Base-by-base conservation (phyloP, 306 rosid species). In the Malus sylvestris region DNA sequence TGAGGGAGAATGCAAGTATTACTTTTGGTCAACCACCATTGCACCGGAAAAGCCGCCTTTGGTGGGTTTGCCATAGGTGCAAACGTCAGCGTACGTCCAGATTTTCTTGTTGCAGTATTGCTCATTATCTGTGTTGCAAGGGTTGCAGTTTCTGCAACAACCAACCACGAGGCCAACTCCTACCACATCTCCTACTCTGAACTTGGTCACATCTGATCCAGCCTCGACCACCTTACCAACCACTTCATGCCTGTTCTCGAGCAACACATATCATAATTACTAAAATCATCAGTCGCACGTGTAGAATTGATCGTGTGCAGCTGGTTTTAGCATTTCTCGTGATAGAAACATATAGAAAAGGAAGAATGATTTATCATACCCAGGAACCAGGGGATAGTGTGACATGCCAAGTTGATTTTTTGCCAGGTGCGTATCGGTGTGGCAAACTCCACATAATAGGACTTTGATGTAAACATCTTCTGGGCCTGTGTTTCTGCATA, bases 331-430 rank as follows among this genome's bases (percentile, higher is more conserved):
- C 45, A 9, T 10, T 42, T 10, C 45, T 42, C 45, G 12, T 10
- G 10, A 8, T 42, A 42, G 12, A 42, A 10, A 42, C 45, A 2
- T 42, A 2, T 2, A 42, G 45, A 42, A 42, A 9, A 42, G 12
- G 45, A 42, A 42, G 45, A 42, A 10, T 49, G 14, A 70, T 70
- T 16, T 8, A 5, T 19, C 46, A 25, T 84, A 93, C 97, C 97
- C 97, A 0, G 97, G 88, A 25, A 91, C 97, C 96, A 91, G 87
- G 46, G 97, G 97, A 67, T 91, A 94, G 78, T 90, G 97, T 73
- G 98, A 91, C 87, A 76, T 80, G 82, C 98, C 98, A 12, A 91
- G 94, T 20, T 91, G 96, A 62, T 94, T 94, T 70, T 91, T 91
- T 45, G 87, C 52, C 72, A 87, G 91, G 77, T 87, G 97, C 59